A percentile compares a stretch with the other conserved stretches of the same genome.
Conservation (phyloP, 768 basidiomycete species). For the Hericium erinaceus region DNA sequence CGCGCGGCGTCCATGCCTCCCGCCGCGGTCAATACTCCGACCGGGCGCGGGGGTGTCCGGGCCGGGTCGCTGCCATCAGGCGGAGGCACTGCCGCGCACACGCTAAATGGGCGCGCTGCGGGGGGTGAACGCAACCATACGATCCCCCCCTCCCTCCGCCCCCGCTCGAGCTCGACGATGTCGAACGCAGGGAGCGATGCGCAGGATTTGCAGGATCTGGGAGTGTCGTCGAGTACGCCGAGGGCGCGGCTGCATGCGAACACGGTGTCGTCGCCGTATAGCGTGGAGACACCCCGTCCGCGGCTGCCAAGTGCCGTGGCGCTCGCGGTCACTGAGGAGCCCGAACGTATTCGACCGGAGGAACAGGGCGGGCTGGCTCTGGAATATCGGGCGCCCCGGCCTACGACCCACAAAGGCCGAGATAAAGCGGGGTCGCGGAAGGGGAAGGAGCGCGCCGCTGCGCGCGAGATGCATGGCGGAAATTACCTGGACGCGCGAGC, state of each 20-base stretch:
- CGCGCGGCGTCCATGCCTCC: neutral
- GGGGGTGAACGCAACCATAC: neutral
- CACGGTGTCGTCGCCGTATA: neutral
- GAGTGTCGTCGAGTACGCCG: neutral
- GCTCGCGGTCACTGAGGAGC: neutral
- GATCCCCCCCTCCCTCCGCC: neutral
- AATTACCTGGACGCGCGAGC: neutral
- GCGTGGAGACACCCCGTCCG: neutral
- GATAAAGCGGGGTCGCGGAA: neutral
- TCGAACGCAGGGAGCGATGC: neutral
- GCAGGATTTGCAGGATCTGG: neutral
- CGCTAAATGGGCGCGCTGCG: neutral
- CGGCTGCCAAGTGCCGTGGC: neutral
- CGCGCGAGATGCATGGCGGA: neutral
- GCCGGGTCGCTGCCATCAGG: no score
- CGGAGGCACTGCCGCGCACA: no score
- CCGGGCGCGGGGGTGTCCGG: neutral
- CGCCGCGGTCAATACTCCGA: neutral
- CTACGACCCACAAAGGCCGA: no score
- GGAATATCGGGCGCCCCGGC: no score
- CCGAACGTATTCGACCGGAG: no score
- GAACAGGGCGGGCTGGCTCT: no score
- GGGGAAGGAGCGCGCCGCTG: neutral
- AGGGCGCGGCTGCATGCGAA: neutral
- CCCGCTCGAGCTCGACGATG: neutral